phyloP scores from a whole-genome alignment of 352 stramenopile genomes.

The Phytophthora pini region DNA sequence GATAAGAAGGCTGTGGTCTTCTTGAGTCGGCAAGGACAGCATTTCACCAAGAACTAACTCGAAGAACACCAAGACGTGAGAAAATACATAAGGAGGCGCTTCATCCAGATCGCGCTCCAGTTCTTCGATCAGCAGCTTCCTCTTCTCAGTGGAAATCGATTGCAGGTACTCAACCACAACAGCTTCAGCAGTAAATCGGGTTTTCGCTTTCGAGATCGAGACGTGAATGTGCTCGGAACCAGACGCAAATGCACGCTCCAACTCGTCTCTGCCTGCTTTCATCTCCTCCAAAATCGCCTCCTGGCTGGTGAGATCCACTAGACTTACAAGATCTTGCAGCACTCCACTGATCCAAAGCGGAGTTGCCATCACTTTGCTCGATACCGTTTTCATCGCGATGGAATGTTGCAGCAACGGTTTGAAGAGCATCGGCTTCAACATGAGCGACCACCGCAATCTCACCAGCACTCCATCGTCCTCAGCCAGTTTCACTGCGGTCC shows the following conservation, averaged over 20 bases:
- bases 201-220: background rate
- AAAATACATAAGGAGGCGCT: slow-evolving; percentile 32
- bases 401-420: slow-evolving; percentile 41
- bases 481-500: slow-evolving; percentile 15
- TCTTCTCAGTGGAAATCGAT: slow-evolving; percentile 17
- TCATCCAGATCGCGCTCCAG: slow-evolving; percentile 43
- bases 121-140: slow-evolving; percentile 28
- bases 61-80: slow-evolving; percentile 35
- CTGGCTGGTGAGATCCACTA: slow-evolving; percentile 15
- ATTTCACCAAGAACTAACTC: slow-evolving; percentile 10
- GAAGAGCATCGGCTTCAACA: slow-evolving; percentile 55
- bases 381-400: slow-evolving; percentile 36
- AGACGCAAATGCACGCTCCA: slow-evolving; percentile 14
- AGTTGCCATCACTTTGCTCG: background rate
- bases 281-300: slow-evolving; percentile 19
- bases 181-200: background rate
- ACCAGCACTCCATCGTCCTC: slow-evolving; percentile 36
- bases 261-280: slow-evolving; percentile 12
- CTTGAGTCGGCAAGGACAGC: background rate
- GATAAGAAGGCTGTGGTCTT: slow-evolving; percentile 9
- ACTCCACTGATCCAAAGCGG: slow-evolving; percentile 13
- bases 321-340: slow-evolving; percentile 11
- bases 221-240: slow-evolving; percentile 19
- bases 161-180: slow-evolving; percentile 8
- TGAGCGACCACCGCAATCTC: slow-evolving; percentile 48